Evolutionary conservation across 306 rosid genomes (phyloP).

Genomic region (Prinsepia uniflora): DNA sequence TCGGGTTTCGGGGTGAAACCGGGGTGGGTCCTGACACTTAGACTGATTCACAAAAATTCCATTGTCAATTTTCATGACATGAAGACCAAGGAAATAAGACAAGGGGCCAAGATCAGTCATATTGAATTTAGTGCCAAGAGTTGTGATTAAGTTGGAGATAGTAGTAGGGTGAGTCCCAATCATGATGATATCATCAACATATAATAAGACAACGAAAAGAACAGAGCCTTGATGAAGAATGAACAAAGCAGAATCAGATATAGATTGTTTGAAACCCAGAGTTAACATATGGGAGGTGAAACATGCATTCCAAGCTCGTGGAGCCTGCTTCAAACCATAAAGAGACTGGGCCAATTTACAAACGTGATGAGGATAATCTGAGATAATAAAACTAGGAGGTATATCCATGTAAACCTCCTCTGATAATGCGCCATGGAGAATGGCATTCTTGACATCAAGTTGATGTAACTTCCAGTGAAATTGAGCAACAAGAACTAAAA

Average conservation of each 20-base stretch:
- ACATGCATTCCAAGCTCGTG: background rate
- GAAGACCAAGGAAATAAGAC: background rate
- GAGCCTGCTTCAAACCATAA: background rate
- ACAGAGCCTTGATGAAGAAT: too few species aligned
- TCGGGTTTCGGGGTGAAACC: too few species aligned
- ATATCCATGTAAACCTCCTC: too few species aligned
- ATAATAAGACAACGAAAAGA: too few species aligned
- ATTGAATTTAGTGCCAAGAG: background rate
- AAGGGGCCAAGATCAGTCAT: background rate
- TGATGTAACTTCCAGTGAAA: background rate
- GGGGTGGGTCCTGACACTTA: too few species aligned
- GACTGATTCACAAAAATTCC: too few species aligned
- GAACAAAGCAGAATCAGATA: too few species aligned
- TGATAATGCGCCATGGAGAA: too few species aligned
- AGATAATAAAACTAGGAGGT: too few species aligned
- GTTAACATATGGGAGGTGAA: background rate
- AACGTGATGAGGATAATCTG: background rate
- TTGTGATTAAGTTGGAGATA: background rate
- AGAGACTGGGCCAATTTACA: background rate
- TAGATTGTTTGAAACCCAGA: background rate
- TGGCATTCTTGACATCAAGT: too few species aligned
- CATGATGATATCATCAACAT: background rate
- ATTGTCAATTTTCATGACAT: too few species aligned
- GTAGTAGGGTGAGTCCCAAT: background rate
- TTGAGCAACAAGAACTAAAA: background rate